phyloP scores from a whole-genome alignment of 2,329 filamentous ascomycete genomes.

The Penicillium polonicum region DNA sequence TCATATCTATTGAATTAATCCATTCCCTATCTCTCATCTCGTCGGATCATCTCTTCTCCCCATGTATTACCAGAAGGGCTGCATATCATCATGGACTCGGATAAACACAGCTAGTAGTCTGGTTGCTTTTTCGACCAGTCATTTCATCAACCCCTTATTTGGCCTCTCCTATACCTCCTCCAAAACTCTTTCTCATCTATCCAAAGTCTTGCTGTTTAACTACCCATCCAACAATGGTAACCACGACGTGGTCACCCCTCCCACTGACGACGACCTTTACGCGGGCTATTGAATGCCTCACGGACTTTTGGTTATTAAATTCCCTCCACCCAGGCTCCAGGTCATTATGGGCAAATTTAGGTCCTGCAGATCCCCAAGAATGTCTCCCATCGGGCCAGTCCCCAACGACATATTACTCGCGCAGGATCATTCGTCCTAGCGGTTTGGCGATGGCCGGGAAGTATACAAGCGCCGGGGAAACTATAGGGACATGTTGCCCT shows the following conservation, averaged over 20 bases:
- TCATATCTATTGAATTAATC: too few relatives aligned
- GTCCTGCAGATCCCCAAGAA: neutral
- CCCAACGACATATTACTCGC: neutral
- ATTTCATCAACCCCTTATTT: neutral
- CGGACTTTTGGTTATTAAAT: neutral
- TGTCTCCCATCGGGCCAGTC: neutral
- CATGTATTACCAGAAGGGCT: neutral
- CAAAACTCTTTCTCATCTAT: neutral
- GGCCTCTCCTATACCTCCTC: neutral
- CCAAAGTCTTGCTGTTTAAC: too few relatives aligned
- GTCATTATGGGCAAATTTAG: neutral
- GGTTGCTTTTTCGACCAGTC: neutral
- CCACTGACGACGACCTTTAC: neutral
- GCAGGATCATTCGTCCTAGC: neutral
- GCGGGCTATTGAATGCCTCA: neutral
- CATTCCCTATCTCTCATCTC: neutral
- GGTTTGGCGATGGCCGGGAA: neutral
- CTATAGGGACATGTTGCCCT: conserved; percentile 1
- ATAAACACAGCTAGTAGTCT: neutral
- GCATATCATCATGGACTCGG: neutral
- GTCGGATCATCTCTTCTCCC: neutral
- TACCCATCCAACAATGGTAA: neutral
- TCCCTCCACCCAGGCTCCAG: neutral
- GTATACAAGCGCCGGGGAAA: neutral
- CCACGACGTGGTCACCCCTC: neutral